Evolutionary conservation across 2,329 filamentous ascomycete genomes (phyloP), one percentile per base, ranked within the genome.

Genomic region (Colletotrichum ledebouriae): DNA sequence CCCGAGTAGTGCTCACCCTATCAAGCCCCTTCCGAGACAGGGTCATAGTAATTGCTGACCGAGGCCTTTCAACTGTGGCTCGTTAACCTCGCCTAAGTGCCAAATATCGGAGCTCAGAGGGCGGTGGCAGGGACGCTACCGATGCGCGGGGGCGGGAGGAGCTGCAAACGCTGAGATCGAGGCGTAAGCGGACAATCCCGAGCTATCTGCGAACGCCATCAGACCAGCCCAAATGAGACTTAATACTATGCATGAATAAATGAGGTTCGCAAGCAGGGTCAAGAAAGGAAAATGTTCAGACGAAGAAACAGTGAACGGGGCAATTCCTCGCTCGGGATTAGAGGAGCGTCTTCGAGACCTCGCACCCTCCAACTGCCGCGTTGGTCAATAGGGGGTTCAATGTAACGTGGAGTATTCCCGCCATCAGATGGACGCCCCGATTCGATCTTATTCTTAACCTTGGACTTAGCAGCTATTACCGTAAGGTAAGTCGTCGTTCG

Each of bases 131-230:
- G 11, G 44, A 37, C 44, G 57, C 44, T 50, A 59, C 17, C 29
- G 29, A 49, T 29, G 57, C 44, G 39, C 17, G 9, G 33, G 34
- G 20, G 13, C 44, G 57, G 57, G 44, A 59, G 88, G 22, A 39
- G 7, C 29, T 29, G 29, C 29, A 29, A 29, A 29, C 6, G 41
- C 25, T 44, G 15, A 37, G 58, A 60, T 41, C 20, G 59, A 52
- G 22, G 59, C 34, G 47, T 53, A 33, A 59, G 60, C 46, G 20
- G 25, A 11, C 52, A 47, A 64, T 64, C 46, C 60, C 60, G 64
- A 67, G 52, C 9, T 34, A 39, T 63, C 46, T 58, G 64, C 60
- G 60, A 67, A 67, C 34, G n/a, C 39, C 59, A 53, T 59, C 29
- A 44, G 10, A 20, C 17, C 2, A 17, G n/a, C 52, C 2, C 22